Conservation (phyloP, 2,329 filamentous ascomycete genomes). For the Aspergillus intermedius region DNA sequence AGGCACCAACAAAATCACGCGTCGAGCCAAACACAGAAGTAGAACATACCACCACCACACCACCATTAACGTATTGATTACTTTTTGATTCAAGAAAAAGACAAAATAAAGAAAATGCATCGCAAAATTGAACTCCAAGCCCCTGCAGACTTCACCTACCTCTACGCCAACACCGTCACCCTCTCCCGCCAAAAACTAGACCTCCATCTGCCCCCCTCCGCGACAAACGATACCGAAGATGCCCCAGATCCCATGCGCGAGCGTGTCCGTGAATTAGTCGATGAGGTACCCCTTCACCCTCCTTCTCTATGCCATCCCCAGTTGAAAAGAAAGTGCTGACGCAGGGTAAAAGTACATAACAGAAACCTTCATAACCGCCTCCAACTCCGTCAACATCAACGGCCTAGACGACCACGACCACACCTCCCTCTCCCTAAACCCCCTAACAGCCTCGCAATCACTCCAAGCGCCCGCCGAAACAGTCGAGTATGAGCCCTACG, state of each 20-base stretch:
- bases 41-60: slow-evolving; percentile 9
- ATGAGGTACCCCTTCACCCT: slow-evolving; percentile 24
- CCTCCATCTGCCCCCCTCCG: slow-evolving; percentile 42
- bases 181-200: slow-evolving; percentile 44
- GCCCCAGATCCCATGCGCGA: slow-evolving; percentile 39
- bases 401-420: slow-evolving; percentile 32
- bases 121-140: slow-evolving; percentile 48
- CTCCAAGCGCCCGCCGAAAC: slow-evolving; percentile 33
- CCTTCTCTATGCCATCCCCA: too few species aligned
- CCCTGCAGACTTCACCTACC: slow-evolving; percentile 43
- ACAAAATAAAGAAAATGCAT: slow-evolving; percentile 18
- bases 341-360: slow-evolving; percentile 30
- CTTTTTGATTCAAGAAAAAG: neutral
- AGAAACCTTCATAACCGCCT: slow-evolving; percentile 38
- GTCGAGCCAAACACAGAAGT: neutral
- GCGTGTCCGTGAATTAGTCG: slow-evolving; percentile 36
- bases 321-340: too few species aligned
- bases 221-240: slow-evolving; percentile 25
- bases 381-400: slow-evolving; percentile 43
- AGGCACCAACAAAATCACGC: neutral
- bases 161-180: slow-evolving; percentile 40
- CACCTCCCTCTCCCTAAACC: slow-evolving; percentile 21
- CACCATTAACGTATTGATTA: slow-evolving; percentile 1
- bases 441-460: slow-evolving; percentile 20
- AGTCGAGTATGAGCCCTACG: slow-evolving; percentile 44